phyloP scores from a whole-genome alignment of 441 rosid genomes.

The Arabidopsis lyrata region DNA sequence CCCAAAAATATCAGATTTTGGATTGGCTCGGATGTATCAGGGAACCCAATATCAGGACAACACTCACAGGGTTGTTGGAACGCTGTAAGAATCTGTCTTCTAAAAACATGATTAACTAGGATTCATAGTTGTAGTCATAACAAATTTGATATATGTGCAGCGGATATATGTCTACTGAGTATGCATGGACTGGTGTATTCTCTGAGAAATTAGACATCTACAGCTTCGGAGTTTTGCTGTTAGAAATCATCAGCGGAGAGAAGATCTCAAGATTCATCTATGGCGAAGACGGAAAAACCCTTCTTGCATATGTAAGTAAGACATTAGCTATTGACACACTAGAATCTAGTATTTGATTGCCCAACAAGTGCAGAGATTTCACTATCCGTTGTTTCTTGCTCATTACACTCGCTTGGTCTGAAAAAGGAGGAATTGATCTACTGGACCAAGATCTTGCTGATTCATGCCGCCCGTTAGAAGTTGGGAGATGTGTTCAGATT shows the following conservation, averaged over 20 bases:
- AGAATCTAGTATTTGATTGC: too few relatives aligned
- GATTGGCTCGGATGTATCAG: conserved; percentile 14
- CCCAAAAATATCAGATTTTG: conserved; percentile 20
- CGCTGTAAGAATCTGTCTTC: neutral
- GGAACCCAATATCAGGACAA: neutral
- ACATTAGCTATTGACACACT: too few relatives aligned
- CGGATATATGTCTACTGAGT: conserved; percentile 60
- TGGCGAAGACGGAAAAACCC: conserved; percentile 42
- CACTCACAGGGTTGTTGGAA: conserved; percentile 14
- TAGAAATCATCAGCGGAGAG: conserved; percentile 64
- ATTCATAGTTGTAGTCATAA: neutral
- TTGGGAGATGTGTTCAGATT: conserved; percentile 33
- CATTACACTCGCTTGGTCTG: too few relatives aligned
- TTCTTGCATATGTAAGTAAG: conserved; percentile 53
- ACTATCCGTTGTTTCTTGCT: too few relatives aligned
- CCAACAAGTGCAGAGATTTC: too few relatives aligned
- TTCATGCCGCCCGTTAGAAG: conserved; percentile 9
- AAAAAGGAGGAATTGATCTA: conserved; percentile 15
- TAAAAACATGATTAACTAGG: too few relatives aligned
- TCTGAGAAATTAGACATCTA: conserved; percentile 64
- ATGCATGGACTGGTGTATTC: conserved; percentile 55
- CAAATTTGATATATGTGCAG: neutral
- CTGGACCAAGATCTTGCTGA: conserved; percentile 11
- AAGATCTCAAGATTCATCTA: conserved; percentile 47
- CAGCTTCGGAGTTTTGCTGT: conserved; percentile 56